phyloP scores from a whole-genome alignment of 371 early-diverging fungal genomes.

The Syncephalastrum sp. region DNA sequence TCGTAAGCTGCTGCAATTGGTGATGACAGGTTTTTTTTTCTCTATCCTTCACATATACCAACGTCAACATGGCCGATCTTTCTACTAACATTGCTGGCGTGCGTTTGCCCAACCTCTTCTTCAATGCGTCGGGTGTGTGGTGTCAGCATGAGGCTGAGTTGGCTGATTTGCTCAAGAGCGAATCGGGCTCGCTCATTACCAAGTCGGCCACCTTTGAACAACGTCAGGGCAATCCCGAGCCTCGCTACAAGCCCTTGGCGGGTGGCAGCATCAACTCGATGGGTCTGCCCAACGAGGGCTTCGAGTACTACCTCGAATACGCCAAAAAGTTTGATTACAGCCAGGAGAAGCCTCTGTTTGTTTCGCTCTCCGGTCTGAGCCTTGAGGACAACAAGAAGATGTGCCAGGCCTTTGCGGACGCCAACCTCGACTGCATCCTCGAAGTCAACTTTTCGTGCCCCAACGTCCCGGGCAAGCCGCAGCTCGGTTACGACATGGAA shows the following conservation, averaged over 20 bases:
- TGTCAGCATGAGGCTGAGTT: constrained; percentile 45
- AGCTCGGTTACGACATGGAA: constrained; percentile 48
- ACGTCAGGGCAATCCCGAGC: constrained; percentile 48
- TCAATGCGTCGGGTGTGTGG: constrained; percentile 52
- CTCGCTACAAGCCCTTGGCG: constrained; percentile 42
- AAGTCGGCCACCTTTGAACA: constrained; percentile 45
- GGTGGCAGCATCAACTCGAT: constrained; percentile 52
- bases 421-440: constrained; percentile 39
- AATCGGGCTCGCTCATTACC: constrained; percentile 49
- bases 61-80: constrained; percentile 38
- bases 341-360: constrained; percentile 43
- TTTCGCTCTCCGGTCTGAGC: constrained; percentile 46
- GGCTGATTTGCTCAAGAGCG: constrained; percentile 36
- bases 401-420: constrained; percentile 40
- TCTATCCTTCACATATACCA: neutral
- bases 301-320: constrained; percentile 45
- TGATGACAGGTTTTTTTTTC: constrained; percentile 7
- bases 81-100: constrained; percentile 49
- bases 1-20: neutral
- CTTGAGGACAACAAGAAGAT: constrained; percentile 46
- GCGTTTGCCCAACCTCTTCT: constrained; percentile 43
- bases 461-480: constrained; percentile 53
- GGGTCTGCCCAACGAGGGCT: constrained; percentile 52
- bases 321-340: constrained; percentile 42
- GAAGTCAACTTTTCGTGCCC: constrained; percentile 56